Evolutionary conservation across 2,329 filamentous ascomycete species (phyloP).

Genomic region (Exophiala sp.): DNA sequence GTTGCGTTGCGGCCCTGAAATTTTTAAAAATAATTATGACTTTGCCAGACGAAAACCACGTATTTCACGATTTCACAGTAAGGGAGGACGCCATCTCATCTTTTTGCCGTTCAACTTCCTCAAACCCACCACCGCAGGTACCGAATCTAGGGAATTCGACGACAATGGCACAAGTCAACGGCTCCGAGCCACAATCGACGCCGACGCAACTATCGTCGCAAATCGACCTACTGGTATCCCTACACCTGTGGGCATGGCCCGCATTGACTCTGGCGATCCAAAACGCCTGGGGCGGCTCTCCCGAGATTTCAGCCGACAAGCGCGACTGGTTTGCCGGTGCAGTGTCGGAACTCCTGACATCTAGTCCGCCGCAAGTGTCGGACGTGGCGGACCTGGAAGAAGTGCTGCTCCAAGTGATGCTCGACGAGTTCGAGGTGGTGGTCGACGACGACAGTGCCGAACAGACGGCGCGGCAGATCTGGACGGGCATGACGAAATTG

Average conservation of each 20-base stretch:
- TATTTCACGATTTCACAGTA: too few species aligned
- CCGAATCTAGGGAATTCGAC: slow-evolving; percentile 2
- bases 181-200: slow-evolving; percentile 1
- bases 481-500: slow-evolving; percentile 57
- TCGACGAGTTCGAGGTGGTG: slow-evolving; percentile 90
- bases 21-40: too few species aligned
- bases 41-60: too few species aligned
- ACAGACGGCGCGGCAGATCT: slow-evolving; percentile 69
- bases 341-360: slow-evolving; percentile 67
- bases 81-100: too few species aligned
- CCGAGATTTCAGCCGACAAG: slow-evolving; percentile 66
- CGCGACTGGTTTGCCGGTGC: slow-evolving; percentile 94
- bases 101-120: too few species aligned
- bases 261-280: slow-evolving; percentile 80
- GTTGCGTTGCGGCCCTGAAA: not conserved
- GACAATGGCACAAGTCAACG: slow-evolving; percentile 10
- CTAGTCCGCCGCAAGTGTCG: slow-evolving; percentile 50
- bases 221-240: slow-evolving; percentile 83
- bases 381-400: slow-evolving; percentile 76
- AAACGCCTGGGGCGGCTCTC: slow-evolving; percentile 69
- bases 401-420: slow-evolving; percentile 81
- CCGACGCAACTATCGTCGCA: slow-evolving; percentile 54
- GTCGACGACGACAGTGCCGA: slow-evolving; percentile 83
- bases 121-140: not conserved
- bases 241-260: slow-evolving; percentile 80